Percentiles rank a stretch among this genome's conserved stretches.
Conservation (phyloP, 352 stramenopile species). For the Hyphochytrium catenoides region DNA sequence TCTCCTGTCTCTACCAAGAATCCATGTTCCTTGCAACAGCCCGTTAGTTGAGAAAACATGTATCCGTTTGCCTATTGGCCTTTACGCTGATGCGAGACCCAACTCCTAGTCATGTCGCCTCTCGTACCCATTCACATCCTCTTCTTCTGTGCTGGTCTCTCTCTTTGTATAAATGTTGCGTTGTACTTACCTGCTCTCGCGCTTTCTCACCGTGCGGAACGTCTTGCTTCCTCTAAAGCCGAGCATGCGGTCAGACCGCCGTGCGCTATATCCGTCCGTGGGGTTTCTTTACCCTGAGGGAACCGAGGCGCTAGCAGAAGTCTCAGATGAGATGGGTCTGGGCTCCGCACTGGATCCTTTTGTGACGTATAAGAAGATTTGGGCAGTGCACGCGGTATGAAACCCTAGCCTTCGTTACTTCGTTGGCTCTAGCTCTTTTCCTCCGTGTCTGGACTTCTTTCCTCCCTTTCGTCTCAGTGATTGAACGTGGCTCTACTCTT, state of each 20-base stretch:
- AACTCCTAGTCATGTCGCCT: too few relatives aligned
- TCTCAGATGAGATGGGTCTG: constrained; percentile 65
- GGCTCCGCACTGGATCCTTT: constrained; percentile 73
- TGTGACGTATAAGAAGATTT: constrained; percentile 88
- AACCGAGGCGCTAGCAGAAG: constrained; percentile 76
- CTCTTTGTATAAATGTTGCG: constrained; percentile 1
- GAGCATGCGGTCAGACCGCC: constrained; percentile 88
- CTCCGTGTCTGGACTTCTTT: too few relatives aligned
- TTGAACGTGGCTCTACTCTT: too few relatives aligned
- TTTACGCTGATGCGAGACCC: too few relatives aligned
- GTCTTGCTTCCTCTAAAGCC: constrained; percentile 21
- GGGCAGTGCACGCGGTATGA: constrained; percentile 88
- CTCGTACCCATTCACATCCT: background rate
- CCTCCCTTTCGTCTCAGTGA: too few relatives aligned
- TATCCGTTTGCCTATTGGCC: too few relatives aligned
- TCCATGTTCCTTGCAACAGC: too few relatives aligned
- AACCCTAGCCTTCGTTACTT: too few relatives aligned
- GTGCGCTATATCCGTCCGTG: constrained; percentile 89
- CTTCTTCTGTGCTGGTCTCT: background rate
- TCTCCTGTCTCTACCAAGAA: too few relatives aligned
- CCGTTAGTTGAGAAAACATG: too few relatives aligned
- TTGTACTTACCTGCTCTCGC: constrained; percentile 1
- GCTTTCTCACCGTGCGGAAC: constrained; percentile 19
- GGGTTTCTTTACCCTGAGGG: constrained; percentile 90
- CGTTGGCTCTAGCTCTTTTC: too few relatives aligned